phyloP scores from a whole-genome alignment of 108 stramenopile genomes.

The Nannochloropsis oceanica region DNA sequence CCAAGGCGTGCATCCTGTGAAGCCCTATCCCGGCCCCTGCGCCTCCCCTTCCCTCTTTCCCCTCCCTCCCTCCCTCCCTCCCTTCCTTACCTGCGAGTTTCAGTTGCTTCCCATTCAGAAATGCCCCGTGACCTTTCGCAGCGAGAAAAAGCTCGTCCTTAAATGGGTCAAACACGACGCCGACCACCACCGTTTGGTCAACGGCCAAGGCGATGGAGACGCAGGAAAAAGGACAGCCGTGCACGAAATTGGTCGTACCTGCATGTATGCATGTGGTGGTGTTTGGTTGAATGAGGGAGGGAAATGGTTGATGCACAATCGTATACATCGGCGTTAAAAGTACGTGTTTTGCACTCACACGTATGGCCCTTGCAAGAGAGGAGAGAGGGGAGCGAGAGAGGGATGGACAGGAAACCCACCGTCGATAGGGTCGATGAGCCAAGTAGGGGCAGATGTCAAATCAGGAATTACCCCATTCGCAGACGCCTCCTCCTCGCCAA shows the following conservation, averaged over 20 bases:
- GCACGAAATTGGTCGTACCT: constrained; percentile 64
- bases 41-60: too few relatives aligned
- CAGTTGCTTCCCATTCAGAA: constrained; percentile 53
- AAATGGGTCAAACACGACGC: constrained; percentile 71
- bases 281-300: too few relatives aligned
- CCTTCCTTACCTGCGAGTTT: neutral
- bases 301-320: too few relatives aligned
- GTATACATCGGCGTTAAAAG: too few relatives aligned
- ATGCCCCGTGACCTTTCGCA: constrained; percentile 55
- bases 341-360: too few relatives aligned
- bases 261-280: too few relatives aligned
- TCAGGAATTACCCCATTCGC: constrained; percentile 6
- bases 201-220: constrained; percentile 69
- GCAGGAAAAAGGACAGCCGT: constrained; percentile 59
- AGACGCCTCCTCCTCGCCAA: constrained; percentile 23
- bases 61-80: too few relatives aligned
- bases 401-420: too few relatives aligned
- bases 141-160: constrained; percentile 64
- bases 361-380: too few relatives aligned
- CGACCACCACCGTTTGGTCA: constrained; percentile 41
- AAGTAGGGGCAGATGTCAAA: constrained; percentile 14
- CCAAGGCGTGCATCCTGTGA: too few relatives aligned
- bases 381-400: too few relatives aligned
- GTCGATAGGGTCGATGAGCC: constrained; percentile 74
- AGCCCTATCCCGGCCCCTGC: too few relatives aligned